These are phyloP conservation scores for Meredithiella fracta DNA, from an alignment of 2,329 filamentous ascomycete genomes.

Conservation along the genomic window DNA sequence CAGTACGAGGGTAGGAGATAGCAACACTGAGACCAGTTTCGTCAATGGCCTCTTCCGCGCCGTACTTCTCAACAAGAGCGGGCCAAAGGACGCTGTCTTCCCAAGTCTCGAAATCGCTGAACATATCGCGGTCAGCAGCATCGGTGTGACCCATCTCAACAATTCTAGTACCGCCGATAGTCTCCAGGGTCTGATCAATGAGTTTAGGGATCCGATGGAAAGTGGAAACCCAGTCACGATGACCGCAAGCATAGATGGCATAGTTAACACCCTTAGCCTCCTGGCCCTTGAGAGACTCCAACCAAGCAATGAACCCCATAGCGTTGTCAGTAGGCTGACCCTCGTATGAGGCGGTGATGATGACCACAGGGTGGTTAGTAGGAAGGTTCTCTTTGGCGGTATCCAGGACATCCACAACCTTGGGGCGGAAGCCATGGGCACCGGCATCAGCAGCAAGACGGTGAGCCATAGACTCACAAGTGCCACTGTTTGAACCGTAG, in stretches of 20 bases:
- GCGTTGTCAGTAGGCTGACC: constrained; percentile 61
- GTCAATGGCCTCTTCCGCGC: constrained; percentile 25
- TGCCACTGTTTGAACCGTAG: constrained; percentile 61
- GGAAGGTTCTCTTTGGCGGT: constrained; percentile 43
- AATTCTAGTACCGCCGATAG: constrained; percentile 22
- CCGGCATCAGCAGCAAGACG: constrained; percentile 42
- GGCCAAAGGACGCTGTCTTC: constrained; percentile 39
- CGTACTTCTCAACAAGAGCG: constrained; percentile 32
- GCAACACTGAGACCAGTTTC: constrained; percentile 26
- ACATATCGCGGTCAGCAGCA: constrained; percentile 47
- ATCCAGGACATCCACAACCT: constrained; percentile 40
- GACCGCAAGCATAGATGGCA: constrained; percentile 51
- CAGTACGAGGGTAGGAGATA: constrained; percentile 36
- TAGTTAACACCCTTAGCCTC: constrained; percentile 42
- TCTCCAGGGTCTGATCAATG: constrained; percentile 36
- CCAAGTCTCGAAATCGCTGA: constrained; percentile 51
- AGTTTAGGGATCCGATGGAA: constrained; percentile 52
- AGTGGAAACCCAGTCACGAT: constrained; percentile 39
- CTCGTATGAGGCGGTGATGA: constrained; percentile 58
- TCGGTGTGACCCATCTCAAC: constrained; percentile 39
- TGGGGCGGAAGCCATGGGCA: constrained; percentile 41
- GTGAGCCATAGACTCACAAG: constrained; percentile 53
- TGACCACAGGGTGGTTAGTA: constrained; percentile 42
- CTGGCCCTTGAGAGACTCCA: constrained; percentile 34
- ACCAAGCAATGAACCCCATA: constrained; percentile 49